Percentiles rank a stretch among this genome's conserved stretches.
Conservation (phyloP, 257 asterid genomes). For the Schizonepeta tenuifolia region DNA sequence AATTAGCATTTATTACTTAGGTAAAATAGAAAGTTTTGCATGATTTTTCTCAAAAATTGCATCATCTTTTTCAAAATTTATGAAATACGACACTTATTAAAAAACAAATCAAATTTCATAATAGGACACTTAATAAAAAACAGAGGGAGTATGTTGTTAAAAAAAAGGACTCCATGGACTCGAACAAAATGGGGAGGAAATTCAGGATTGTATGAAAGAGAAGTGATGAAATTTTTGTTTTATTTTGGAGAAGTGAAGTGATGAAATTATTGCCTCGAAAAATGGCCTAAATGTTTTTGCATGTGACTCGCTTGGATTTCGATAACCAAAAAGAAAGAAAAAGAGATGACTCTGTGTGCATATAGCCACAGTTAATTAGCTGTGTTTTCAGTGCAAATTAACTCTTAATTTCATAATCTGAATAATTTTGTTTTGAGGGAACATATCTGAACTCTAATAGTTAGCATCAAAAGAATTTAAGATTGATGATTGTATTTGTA, state of each 20-base stretch:
- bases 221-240: background rate
- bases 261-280: conserved; percentile 10
- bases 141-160: no score
- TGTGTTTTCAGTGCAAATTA: conserved; percentile 25
- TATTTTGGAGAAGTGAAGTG: no score
- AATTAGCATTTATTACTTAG: no score
- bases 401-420: background rate
- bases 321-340: background rate
- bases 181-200: background rate
- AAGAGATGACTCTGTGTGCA: background rate
- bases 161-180: background rate
- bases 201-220: conserved; percentile 16
- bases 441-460: no score
- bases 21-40: no score
- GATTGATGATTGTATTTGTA: background rate
- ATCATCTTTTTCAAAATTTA: no score
- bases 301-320: background rate
- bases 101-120: no score
- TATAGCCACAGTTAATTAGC: background rate
- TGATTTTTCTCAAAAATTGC: no score
- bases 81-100: no score
- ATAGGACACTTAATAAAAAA: no score
- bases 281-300: background rate
- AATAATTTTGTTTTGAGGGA: no score
- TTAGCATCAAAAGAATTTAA: background rate